Evolutionary conservation across 75 land plant genomes (phyloP), one percentile per base, ranked within the genome.

Genomic region (Ceratopteris richardii): DNA sequence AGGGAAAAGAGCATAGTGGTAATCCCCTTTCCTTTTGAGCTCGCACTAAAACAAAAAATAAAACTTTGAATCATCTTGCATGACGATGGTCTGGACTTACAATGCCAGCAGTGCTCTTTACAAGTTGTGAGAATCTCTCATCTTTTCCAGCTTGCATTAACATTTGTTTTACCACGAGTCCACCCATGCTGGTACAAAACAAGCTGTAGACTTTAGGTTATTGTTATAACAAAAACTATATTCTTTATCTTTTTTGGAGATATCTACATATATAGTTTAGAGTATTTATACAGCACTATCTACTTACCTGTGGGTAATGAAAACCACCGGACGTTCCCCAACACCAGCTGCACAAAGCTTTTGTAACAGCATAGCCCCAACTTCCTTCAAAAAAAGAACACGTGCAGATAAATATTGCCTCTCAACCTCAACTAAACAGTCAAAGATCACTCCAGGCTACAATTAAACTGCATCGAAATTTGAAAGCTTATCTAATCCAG

Each of bases 131-230:
- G 31, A 58, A 42, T 24, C 36, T 46, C 56, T 78, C 80, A 30
- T 86, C 79, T 44, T 74, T 55, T 54, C 76, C 72, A 37, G 99
- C 99, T 76, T 95, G 81, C 71, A 77, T 61, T 25, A 95, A 56
- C 81, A 95, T 86, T 61, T 95, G 92, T 80, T 95, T 95, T 27
- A 95, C 99, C 60, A 95, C 88, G 54, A 95, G 69, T 43, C 99
- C 99, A 54, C 99, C 99, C 99, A 95, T 90, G 73, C 99, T 95
- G 82, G 66, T 68, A 51, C 51, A 21, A 55, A 60, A 20, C 18
- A 24, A 43, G 1, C 41, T 23, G 4, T 28, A 52, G 6, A 52
- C 25, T 2, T n/a, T n/a, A 20, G 21, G 21, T 17, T 7, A 3
- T 40, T 40, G 14, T 40, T 40, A 9, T 40, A 40, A 14, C 42